Conservation (phyloP, 805 yeast species). For the Yueomyces sp. region DNA sequence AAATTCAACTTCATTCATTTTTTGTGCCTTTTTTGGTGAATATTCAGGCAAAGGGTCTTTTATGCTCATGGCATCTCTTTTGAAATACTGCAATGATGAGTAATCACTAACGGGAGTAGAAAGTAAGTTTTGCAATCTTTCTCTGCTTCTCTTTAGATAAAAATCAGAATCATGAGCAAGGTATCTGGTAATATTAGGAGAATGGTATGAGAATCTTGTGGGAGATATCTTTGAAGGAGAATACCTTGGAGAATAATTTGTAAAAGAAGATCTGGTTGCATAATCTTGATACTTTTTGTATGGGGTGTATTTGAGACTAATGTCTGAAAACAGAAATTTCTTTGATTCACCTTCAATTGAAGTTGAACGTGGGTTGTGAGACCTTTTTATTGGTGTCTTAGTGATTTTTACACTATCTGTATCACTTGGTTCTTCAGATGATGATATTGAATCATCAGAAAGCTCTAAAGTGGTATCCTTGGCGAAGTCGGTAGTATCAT, state of each 20-base stretch:
- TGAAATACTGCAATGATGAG: neutral
- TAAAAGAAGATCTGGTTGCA: neutral
- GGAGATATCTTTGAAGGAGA: neutral
- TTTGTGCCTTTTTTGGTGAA: conserved; percentile 18
- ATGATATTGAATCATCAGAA: no score
- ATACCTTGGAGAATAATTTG: neutral
- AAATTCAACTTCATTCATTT: conserved; percentile 20
- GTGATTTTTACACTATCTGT: no score
- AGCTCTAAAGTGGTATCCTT: no score
- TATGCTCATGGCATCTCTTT: neutral
- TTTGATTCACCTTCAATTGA: no score
- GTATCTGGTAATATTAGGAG: conserved; percentile 20
- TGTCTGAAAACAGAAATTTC: neutral
- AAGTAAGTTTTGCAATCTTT: conserved; percentile 12
- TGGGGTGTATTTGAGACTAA: neutral
- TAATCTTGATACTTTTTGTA: neutral
- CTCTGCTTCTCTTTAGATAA: conserved; percentile 18
- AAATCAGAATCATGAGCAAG: conserved; percentile 18
- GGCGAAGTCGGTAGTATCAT: no score
- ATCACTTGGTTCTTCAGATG: no score
- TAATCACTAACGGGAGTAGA: conserved; percentile 7
- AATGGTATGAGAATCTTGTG: conserved; percentile 18
- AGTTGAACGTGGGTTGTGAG: no score
- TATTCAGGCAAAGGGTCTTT: conserved; percentile 4
- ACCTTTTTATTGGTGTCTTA: no score